Conservation (phyloP, 2,329 filamentous ascomycete species). For the Cadophora sp. region DNA sequence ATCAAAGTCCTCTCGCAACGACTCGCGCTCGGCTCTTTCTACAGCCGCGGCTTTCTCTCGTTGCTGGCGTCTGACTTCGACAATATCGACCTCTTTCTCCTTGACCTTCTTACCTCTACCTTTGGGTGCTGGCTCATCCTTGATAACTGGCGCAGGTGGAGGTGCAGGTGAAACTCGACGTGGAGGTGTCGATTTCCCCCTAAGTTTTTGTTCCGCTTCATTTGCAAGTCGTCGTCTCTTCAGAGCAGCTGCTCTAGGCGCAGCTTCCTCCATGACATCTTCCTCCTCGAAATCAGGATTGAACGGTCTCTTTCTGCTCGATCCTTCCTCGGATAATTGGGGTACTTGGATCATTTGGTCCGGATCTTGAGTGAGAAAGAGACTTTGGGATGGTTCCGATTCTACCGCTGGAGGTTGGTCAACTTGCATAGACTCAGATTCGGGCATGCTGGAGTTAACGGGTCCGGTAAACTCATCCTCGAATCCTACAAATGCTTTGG, state of each 20-base stretch:
- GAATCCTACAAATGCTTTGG: constrained; percentile 75
- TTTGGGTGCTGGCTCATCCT: constrained; percentile 26
- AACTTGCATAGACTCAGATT: constrained; percentile 44
- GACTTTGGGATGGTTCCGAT: constrained; percentile 46
- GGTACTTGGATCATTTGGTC: constrained; percentile 32
- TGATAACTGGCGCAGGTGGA: constrained; percentile 10
- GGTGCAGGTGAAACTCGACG: constrained; percentile 17
- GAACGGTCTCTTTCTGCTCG: constrained; percentile 52
- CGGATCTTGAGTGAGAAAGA: constrained; percentile 64
- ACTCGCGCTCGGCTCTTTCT: constrained; percentile 60
- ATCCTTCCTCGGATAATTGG: constrained; percentile 26
- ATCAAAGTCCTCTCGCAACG: constrained; percentile 63
- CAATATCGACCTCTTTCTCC: constrained; percentile 67
- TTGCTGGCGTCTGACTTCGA: constrained; percentile 67
- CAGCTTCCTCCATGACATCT: constrained; percentile 73
- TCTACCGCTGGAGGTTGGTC: constrained; percentile 29
- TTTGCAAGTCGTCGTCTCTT: constrained; percentile 78
- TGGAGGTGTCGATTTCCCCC: constrained; percentile 42
- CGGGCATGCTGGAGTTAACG: constrained; percentile 45
- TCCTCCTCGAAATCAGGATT: constrained; percentile 46
- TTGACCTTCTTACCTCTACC: constrained; percentile 38
- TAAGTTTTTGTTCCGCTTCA: constrained; percentile 55
- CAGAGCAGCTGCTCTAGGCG: constrained; percentile 77
- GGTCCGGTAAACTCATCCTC: constrained; percentile 53
- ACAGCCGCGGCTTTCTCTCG: constrained; percentile 69